Evolutionary conservation across 1,139 yeast genomes (phyloP).

Genomic region (Zygosaccharomyces sapae): DNA sequence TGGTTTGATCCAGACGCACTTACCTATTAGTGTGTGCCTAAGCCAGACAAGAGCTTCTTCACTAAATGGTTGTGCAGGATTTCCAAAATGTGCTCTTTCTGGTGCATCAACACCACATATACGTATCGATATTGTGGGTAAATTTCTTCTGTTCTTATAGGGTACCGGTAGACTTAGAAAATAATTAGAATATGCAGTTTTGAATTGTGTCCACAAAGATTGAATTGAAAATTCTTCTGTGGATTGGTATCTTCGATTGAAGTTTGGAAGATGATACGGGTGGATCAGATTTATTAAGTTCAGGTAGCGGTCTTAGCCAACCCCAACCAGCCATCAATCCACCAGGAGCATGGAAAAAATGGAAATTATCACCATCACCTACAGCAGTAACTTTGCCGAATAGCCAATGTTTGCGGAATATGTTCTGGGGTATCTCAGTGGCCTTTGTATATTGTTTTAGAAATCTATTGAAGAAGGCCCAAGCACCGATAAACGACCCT

Average conservation of each 20-base stretch:
- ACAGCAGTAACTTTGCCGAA: constrained; percentile 84
- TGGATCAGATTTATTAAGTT: constrained; percentile 15
- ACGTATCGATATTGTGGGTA: constrained; percentile 51
- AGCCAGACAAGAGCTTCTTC: constrained; percentile 84
- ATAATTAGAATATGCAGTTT: constrained; percentile 22
- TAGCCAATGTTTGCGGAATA: constrained; percentile 45
- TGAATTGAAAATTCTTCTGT: constrained; percentile 7
- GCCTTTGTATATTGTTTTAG: constrained; percentile 41
- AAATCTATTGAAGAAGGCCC: constrained; percentile 38
- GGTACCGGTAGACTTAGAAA: constrained; percentile 40
- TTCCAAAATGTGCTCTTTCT: constrained; percentile 91
- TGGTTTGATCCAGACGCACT: constrained; percentile 69
- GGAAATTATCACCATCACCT: constrained; percentile 95
- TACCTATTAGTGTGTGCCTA: constrained; percentile 56
- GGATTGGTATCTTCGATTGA: constrained; percentile 3
- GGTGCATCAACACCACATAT: constrained; percentile 98
- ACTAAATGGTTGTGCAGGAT: constrained; percentile 84
- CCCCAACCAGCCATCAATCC: constrained; percentile 90
- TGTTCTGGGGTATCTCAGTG: constrained; percentile 40
- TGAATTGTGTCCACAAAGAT: constrained; percentile 7
- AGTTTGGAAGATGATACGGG: neutral
- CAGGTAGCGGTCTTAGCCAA: constrained; percentile 63
- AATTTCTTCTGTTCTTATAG: constrained; percentile 50
- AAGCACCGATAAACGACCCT: constrained; percentile 37
- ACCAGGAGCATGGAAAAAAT: constrained; percentile 91